phyloP scores from a whole-genome alignment of 2,329 filamentous ascomycete species.

The Pseudogymnoascus sp. region DNA sequence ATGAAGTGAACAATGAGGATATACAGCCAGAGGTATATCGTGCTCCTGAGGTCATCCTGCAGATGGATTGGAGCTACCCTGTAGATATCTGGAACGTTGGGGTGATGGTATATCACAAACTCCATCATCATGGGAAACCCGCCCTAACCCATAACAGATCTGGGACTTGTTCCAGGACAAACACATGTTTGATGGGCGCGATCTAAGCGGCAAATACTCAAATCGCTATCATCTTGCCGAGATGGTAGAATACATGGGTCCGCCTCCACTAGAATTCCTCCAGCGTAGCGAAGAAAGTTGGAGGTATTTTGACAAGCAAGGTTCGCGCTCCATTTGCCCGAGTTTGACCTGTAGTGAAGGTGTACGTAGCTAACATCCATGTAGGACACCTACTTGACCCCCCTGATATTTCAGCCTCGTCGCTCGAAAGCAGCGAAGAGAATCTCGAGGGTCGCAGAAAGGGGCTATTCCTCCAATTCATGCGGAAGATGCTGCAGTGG shows the following conservation, averaged over 20 bases:
- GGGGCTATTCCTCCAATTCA: constrained; percentile 27
- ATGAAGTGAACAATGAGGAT: constrained; percentile 15
- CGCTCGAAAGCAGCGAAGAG: constrained; percentile 14
- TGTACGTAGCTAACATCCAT: not conserved
- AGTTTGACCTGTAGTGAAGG: not conserved
- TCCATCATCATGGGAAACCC: constrained; percentile 21
- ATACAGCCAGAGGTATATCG: constrained; percentile 22
- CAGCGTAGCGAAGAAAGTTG: not conserved
- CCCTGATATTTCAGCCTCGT: not conserved
- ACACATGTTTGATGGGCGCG: constrained; percentile 12
- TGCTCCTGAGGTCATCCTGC: constrained; percentile 21
- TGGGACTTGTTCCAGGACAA: constrained; percentile 15
- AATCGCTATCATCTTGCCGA: constrained; percentile 33
- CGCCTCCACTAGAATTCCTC: constrained; percentile 29
- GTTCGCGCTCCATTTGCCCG: not conserved
- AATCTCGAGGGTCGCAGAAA: constrained; percentile 28
- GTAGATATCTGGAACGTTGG: constrained; percentile 34
- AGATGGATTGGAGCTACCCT: constrained; percentile 17
- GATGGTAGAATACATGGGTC: constrained; percentile 37
- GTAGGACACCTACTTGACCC: not conserved
- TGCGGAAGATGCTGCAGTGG: constrained; percentile 29
- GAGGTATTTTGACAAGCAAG: not conserved
- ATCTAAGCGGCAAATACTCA: constrained; percentile 21
- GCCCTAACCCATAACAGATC: constrained; percentile 20
- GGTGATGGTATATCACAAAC: constrained; percentile 25